Evolutionary conservation across 768 basidiomycete genomes (phyloP), one percentile per base, ranked within the genome.

Genomic region (Boletus rex-veris): DNA sequence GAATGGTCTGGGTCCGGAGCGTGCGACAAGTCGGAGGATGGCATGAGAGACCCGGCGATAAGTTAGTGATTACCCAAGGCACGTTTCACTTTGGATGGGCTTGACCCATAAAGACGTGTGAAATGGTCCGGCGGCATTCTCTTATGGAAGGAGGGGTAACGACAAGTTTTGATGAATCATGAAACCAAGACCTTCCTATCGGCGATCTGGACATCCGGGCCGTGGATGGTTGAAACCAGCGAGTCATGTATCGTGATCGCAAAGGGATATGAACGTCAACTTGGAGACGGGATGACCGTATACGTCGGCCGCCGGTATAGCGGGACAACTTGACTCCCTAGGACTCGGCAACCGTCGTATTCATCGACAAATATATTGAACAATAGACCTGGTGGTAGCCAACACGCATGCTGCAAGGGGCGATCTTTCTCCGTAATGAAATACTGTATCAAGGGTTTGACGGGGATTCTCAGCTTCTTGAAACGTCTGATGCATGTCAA

Each of bases 341-440:
- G 15, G 21, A 21, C 26, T 38, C 35, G 35, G 49, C 36, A 48
- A 50, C 59, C 12, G 42, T 59, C n/a, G 46, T 21, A 16, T 15
- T 28, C 28, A 28, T 48, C 31, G 46, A 14, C 40, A 3, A 24
- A 46, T 44, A 49, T 49, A 35, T 48, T 16, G 54, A 57, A 60
- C 59, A 61, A 60, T 61, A 19, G 53, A 16, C 24, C 10, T 10
- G 18, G 11, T 26, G 14, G 21, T 21, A 21, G 33, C 26, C 12
- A 47, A 15, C 28, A 35, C 44, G 24, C 4, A 14, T 36, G 19
- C 35, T 26, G 43, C 9, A 48, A 58, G 31, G 50, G 57, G n/a
- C 61, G 43, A 55, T 63, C 57, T 47, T 41, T n/a, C 50, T 33
- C 52, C 57, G 50, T 40, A 33, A 59, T 59, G 57, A 59, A 41